Conservation (phyloP, 2,329 filamentous ascomycete species). For the Xylariaceae sp. region DNA sequence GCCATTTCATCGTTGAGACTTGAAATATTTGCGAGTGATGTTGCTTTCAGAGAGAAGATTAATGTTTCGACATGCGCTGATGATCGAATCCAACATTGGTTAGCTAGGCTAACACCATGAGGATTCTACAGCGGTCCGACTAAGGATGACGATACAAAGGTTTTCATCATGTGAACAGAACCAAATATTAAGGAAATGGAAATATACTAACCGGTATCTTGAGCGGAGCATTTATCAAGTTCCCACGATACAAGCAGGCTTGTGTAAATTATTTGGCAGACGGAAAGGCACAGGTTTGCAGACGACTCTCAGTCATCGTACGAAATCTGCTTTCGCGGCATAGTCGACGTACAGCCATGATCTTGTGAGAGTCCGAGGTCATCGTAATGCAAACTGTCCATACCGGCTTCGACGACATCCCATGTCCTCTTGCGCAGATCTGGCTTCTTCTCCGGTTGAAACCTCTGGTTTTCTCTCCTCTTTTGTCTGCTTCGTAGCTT, state of each 20-base stretch:
- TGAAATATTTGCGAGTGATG: neutral
- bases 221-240: neutral
- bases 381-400: constrained; percentile 57
- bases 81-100: constrained; percentile 23
- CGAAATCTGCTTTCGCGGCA: constrained; percentile 42
- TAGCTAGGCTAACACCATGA: constrained; percentile 29
- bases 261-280: neutral
- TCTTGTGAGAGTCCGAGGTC: constrained; percentile 32
- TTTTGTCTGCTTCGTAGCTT: constrained; percentile 36
- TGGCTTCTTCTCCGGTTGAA: constrained; percentile 45
- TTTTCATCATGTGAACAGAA: constrained; percentile 68
- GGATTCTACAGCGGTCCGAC: constrained; percentile 55
- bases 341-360: constrained; percentile 23
- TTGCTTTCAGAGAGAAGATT: constrained; percentile 52
- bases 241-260: neutral
- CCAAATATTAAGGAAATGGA: neutral
- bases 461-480: constrained; percentile 36
- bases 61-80: constrained; percentile 39
- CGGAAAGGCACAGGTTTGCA: neutral
- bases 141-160: constrained; percentile 93
- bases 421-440: constrained; percentile 62
- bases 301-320: constrained; percentile 40
- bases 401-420: constrained; percentile 58
- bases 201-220: constrained; percentile 24
- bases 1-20: neutral